Evolutionary conservation across 495 filamentous ascomycete species (phyloP), one percentile per base, ranked within the genome.

Genomic region (Pyrenula aspistea): DNA sequence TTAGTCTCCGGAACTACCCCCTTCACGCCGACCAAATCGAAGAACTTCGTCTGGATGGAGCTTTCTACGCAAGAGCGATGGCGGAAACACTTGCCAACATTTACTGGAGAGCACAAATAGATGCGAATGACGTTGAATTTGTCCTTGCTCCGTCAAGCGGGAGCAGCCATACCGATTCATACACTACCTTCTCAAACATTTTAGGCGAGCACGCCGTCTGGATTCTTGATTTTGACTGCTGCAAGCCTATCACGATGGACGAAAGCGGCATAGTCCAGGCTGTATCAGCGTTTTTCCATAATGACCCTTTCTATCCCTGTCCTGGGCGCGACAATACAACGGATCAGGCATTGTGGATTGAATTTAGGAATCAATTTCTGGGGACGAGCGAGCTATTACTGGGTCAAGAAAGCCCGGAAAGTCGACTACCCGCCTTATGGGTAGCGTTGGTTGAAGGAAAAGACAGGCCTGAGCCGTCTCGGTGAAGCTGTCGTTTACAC

Each of bases 91-190:
- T 79, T 0, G 77, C 77, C 0, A 62, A 71, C 10, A 57, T 79
- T 23, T 68, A 77, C 42, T 80, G 76, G 77, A 25, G 58, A 2
- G 69, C 52, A 0, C 55, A 63, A 21, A 56, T 79, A 2, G 76
- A 80, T 58, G 75, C 64, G 0, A 72, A 71, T 48, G 77, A 78
- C 53, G 64, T 79, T 22, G 77, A 81, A 56, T 79, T 79, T 58
- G 76, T 79, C 23, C 71, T 81, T 2, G 74, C 68, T 0, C 57
- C 31, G 4, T 15, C 54, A 47, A 55, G 55, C 49, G 49, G 24
- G 22, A 36, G 47, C 8, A 2, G 22, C 19, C 22, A 10, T 31
- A 42, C 22, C 48, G 51, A 4, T 36, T 25, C 53, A 0, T 0
- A 48, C 8, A 25, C 55, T 11, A 2, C 49, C 42, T 24, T 24